Evolutionary conservation across 768 basidiomycete species (phyloP).

Genomic region (Galerina marginata): DNA sequence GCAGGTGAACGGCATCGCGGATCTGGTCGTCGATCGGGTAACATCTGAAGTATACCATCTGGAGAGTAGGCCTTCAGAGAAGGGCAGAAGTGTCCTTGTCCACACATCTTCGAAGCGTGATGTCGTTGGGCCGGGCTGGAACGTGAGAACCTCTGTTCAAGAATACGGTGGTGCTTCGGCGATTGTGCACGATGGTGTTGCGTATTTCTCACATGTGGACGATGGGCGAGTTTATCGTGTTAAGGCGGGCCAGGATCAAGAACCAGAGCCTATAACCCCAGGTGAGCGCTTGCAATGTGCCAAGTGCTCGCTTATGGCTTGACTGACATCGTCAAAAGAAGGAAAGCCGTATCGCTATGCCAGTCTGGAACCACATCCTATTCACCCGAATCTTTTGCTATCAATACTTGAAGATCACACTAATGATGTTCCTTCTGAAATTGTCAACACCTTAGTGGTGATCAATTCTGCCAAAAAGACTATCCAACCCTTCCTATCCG

Average conservation of each 20-base stretch:
- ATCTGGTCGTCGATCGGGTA: conserved; percentile 64
- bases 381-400: conserved; percentile 55
- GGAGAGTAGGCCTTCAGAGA: conserved; percentile 62
- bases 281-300: conserved; percentile 45
- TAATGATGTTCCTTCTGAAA: conserved; percentile 48
- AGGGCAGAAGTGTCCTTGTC: conserved; percentile 60
- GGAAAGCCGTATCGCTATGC: conserved; percentile 65
- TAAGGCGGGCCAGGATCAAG: conserved; percentile 36
- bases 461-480: conserved; percentile 54
- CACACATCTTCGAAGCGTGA: conserved; percentile 54
- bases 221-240: conserved; percentile 61
- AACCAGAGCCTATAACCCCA: conserved; percentile 68
- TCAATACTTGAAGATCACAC: conserved; percentile 79
- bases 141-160: conserved; percentile 65
- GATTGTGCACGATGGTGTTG: conserved; percentile 50
- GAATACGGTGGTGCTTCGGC: conserved; percentile 77
- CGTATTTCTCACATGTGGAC: conserved; percentile 63
- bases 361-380: conserved; percentile 63
- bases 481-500: conserved; percentile 51
- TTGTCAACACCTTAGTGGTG: conserved; percentile 62
- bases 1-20: conserved; percentile 43
- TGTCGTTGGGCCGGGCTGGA: conserved; percentile 58
- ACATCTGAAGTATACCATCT: conserved; percentile 60
- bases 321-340: conserved; percentile 31
- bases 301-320: conserved; percentile 1